Base-by-base conservation (phyloP, 164 flowering plant genomes). In the Litsea cubeba region DNA sequence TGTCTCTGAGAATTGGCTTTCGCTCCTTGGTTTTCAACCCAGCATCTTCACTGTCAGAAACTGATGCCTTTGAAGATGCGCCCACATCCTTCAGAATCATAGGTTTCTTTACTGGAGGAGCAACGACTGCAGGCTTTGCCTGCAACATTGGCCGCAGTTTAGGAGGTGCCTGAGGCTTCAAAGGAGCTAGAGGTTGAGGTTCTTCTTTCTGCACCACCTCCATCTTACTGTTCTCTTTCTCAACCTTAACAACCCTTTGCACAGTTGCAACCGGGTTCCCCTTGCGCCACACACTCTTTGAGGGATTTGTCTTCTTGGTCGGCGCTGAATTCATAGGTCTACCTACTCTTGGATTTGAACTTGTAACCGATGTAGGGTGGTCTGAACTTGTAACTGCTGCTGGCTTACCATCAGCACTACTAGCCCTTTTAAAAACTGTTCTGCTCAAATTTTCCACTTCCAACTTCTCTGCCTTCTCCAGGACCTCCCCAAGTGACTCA, bases 271-370 rank as follows among this genome's bases (percentile, higher is more conserved):
- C 87, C 0, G 92, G 87, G 71, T 89, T 88, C 32, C 98, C 98
- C 81, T 91, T 95, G 72, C 88, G 70, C 98, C 98, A 95, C 4
- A 95, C 97, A 80, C 95, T 93, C 85, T 92, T 94, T 76, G 80
- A 70, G 46, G 94, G 75, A 68, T 87, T 88, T 28, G 90, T 28
- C 73, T 85, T 91, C 70, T 74, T 70, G 71, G 60, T 65, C 5
- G 51, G 63, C 0, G 54, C 72, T 2, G 83, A 71, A 82, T 82
- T 82, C 57, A 67, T 78, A 0, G 77, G 68, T 72, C 70, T 80
- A 57, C 77, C 76, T 69, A 51, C 74, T 65, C 71, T 84, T 0
- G 65, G 35, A 68, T 67, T 73, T 75, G 81, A 17, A 63, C 22
- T 74, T 58, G 75, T 50, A 76, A 62, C 73, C 17, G 84, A 60